Base-by-base conservation (phyloP, 2,329 filamentous ascomycete species). In the Colletotrichum nymphaeae region DNA sequence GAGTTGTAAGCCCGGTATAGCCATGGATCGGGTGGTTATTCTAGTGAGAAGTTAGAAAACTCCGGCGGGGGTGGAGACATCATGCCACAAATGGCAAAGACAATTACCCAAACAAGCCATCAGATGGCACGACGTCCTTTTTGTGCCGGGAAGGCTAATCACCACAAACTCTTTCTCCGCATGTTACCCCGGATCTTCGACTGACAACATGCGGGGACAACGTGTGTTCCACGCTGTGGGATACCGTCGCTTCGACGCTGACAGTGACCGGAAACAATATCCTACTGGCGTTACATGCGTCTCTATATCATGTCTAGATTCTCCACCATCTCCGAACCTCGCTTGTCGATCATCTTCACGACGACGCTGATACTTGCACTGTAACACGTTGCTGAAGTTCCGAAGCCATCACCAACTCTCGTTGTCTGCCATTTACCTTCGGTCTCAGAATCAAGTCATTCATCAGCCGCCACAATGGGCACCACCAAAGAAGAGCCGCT, bases 1-100 rank as follows among this genome's bases (percentile, higher is more conserved):
- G 53, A 28, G 49, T 6, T 4, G 52, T 9, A 3, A n/a, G 19
- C 30, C 57, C 28, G 32, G 16, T 19, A 22, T 8, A 22, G 24
- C 19, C 57, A 60, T 60, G 57, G 26, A 26, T 32, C n/a, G 28
- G 35, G 22, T 30, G 28, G 57, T 60, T 60, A 42, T 42, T 42
- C 14, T 19, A 42, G 37, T 7, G 37, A 19, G 37, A 42, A 42
- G 37, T 42, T 42, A 19, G 14, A 26, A 30, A 60, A 30, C 35
- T 65, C 63, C 63, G 63, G 63, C 28, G 63, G 63, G 63, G 63
- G 32, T 55, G 63, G 52, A 5, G 49, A 35, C 57, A 60, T n/a
- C 49, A 52, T 52, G 19, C n/a, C 22, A 52, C 8, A 24, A n/a
- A 24, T 24, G 49, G 49, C 49, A 52, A 24, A 24, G 49, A n/a